A percentile compares a stretch with the other conserved stretches of the same genome.
phyloP scores from a whole-genome alignment of 768 basidiomycete species.

The Boletus subparvulus region DNA sequence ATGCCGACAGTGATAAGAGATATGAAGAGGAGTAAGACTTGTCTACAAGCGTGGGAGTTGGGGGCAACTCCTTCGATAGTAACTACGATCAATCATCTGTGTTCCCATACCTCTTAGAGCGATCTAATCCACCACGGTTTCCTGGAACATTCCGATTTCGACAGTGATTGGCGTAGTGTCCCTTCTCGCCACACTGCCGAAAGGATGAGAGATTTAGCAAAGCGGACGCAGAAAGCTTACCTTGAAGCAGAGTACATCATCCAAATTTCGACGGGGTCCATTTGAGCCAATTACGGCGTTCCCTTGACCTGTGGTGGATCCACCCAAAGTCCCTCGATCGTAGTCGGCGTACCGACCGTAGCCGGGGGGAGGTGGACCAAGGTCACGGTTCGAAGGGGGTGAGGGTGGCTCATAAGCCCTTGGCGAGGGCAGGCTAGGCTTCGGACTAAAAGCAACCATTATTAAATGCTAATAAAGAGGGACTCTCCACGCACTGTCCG shows the following conservation, averaged over 20 bases:
- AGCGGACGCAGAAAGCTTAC: conserved; percentile 37
- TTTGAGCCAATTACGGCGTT: conserved; percentile 32
- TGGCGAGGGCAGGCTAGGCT: conserved; percentile 66
- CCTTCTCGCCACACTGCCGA: conserved; percentile 80
- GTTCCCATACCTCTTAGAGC: conserved; percentile 34
- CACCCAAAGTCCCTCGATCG: conserved; percentile 50
- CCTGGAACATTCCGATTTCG: conserved; percentile 89
- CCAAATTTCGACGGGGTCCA: conserved; percentile 66
- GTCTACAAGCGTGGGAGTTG: not conserved
- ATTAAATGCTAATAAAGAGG: conserved; percentile 6
- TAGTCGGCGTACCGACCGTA: conserved; percentile 83
- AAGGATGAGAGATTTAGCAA: conserved; percentile 3
- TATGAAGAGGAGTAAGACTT: not conserved
- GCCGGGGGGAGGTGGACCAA: conserved; percentile 90
- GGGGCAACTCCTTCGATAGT: not conserved
- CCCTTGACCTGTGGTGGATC: conserved; percentile 22
- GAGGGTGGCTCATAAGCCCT: conserved; percentile 77
- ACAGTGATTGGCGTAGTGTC: conserved; percentile 95
- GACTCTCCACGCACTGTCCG: conserved; percentile 70
- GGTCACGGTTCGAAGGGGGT: conserved; percentile 70
- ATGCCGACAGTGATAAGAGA: not conserved
- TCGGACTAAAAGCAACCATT: conserved; percentile 54
- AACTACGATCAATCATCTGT: conserved; percentile 25
- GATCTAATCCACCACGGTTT: conserved; percentile 80
- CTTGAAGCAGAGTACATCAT: conserved; percentile 88